Evolutionary conservation across 2,329 filamentous ascomycete genomes (phyloP).

Genomic region (Fusarium torreyae): DNA sequence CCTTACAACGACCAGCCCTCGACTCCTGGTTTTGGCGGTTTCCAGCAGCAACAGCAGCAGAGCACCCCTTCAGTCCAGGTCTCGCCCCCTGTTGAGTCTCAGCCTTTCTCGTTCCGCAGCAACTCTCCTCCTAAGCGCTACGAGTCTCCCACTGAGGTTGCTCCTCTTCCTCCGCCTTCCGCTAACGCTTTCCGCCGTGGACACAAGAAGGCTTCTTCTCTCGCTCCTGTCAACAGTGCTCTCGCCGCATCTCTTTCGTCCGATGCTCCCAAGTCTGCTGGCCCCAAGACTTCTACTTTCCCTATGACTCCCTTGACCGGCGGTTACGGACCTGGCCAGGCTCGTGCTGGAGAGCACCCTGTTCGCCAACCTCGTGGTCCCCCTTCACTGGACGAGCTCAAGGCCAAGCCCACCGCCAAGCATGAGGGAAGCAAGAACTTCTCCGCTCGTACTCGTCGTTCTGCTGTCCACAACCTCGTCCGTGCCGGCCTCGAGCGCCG

Average conservation of each 20-base stretch:
- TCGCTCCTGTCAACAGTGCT: constrained; percentile 71
- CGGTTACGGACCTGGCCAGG: constrained; percentile 93
- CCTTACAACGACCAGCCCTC: constrained; percentile 62
- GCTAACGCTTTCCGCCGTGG: constrained; percentile 93
- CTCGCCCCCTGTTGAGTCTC: constrained; percentile 80
- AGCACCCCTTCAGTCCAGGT: constrained; percentile 83
- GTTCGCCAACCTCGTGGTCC: constrained; percentile 93
- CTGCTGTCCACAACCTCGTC: constrained; percentile 91
- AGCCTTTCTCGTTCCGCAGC: constrained; percentile 69
- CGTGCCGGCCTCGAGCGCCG: constrained; percentile 91
- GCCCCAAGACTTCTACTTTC: constrained; percentile 84
- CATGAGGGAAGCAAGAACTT: constrained; percentile 99
- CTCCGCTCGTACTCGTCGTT: constrained; percentile 89
- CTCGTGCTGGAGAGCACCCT: constrained; percentile 93
- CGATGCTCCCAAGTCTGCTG: constrained; percentile 69
- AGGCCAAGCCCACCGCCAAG: constrained; percentile 90
- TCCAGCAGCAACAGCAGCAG: constrained; percentile 62
- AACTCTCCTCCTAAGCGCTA: constrained; percentile 76
- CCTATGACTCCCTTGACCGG: constrained; percentile 86
- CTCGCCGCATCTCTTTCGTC: constrained; percentile 63
- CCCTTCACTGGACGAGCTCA: constrained; percentile 91
- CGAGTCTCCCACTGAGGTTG: constrained; percentile 76
- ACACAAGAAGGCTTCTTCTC: constrained; percentile 90
- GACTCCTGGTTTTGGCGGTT: constrained; percentile 53
- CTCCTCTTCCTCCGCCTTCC: constrained; percentile 86